Percentiles rank a stretch among this genome's conserved stretches.
These are phyloP conservation scores for Podospora fimiseda DNA, from an alignment of 495 filamentous ascomycete species.

Conservation along the genomic window DNA sequence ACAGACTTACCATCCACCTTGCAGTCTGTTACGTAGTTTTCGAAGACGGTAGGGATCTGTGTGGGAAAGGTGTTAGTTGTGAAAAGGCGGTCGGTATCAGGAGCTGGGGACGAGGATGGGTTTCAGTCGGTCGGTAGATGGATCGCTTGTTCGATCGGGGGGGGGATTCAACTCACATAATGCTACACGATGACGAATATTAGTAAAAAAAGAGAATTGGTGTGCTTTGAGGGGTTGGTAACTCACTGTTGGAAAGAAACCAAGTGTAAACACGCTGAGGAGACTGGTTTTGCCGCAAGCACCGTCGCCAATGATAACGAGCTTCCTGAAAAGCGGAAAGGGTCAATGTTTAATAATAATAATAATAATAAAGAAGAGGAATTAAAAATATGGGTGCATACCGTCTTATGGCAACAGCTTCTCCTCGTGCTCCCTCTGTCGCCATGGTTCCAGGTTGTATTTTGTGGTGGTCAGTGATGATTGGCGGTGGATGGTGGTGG, in stretches of 20 bases:
- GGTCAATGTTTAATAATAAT: constrained; percentile 8
- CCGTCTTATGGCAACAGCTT: not conserved
- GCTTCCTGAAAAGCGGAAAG: constrained; percentile 56
- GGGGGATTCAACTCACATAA: constrained; percentile 53
- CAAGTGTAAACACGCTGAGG: constrained; percentile 94
- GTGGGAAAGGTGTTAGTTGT: not conserved
- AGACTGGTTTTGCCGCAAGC: constrained; percentile 98
- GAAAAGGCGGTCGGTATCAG: not conserved
- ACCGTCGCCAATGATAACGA: constrained; percentile 98
- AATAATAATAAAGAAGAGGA: constrained; percentile 2
- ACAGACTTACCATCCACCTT: constrained; percentile 96
- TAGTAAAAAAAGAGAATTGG: constrained; percentile 6
- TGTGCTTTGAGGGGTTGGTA: not conserved
- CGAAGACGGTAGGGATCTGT: constrained; percentile 97
- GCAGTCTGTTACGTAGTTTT: constrained; percentile 99
- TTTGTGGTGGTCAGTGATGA: no score
- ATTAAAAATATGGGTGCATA: not conserved
- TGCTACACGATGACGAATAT: constrained; percentile 41
- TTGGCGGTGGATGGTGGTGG: no score
- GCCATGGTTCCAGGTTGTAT: no score
- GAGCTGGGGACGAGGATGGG: not conserved
- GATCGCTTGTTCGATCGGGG: not conserved
- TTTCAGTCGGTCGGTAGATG: not conserved
- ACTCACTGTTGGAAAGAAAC: constrained; percentile 96
- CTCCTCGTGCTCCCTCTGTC: no score